phyloP scores from a whole-genome alignment of 306 rosid genomes.

The Erythrophleum fordii region DNA sequence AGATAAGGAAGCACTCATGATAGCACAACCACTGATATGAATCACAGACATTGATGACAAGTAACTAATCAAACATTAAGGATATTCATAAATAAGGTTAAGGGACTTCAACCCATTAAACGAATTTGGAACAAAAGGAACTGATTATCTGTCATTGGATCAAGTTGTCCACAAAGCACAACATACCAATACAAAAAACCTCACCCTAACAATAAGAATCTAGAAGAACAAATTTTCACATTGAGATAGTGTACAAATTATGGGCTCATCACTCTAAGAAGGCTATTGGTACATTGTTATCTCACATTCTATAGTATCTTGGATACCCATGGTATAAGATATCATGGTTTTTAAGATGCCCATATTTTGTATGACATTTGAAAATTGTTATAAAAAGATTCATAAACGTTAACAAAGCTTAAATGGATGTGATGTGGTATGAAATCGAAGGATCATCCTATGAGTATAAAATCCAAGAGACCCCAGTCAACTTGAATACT shows the following conservation, averaged over 20 bases:
- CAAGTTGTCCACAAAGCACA: neutral
- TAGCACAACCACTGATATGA: neutral
- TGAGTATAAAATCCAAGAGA: too few relatives aligned
- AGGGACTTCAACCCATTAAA: neutral
- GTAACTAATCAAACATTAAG: neutral
- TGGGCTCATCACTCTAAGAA: neutral
- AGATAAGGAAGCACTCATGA: neutral
- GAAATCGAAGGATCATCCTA: too few relatives aligned
- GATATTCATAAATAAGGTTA: neutral
- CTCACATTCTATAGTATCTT: neutral
- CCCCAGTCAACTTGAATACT: neutral
- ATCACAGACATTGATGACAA: neutral
- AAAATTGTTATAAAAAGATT: neutral
- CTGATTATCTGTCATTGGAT: neutral
- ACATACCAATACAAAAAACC: neutral
- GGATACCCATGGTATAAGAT: neutral
- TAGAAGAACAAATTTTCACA: neutral
- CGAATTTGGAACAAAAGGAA: neutral
- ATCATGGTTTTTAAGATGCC: neutral
- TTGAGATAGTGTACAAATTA: neutral
- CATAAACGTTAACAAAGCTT: neutral
- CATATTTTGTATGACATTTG: neutral
- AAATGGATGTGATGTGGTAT: neutral
- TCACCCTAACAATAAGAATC: neutral
- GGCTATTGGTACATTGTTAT: neutral